phyloP scores from a whole-genome alignment of 805 yeast species.

The Hanseniaspora jakobsenii region DNA sequence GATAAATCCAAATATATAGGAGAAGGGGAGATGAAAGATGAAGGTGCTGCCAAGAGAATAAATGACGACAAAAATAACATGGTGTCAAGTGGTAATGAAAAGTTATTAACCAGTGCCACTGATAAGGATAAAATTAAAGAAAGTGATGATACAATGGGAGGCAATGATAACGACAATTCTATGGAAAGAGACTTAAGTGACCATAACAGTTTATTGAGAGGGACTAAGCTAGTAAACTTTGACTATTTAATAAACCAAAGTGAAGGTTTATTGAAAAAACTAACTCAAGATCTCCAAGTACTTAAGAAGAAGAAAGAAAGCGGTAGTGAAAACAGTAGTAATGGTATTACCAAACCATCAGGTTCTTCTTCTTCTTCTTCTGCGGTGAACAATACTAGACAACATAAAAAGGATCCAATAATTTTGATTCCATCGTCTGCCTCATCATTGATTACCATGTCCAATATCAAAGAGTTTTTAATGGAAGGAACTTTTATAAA shows the following conservation, averaged over 20 bases:
- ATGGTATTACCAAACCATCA: not conserved
- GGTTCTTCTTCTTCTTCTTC: conserved; percentile 1
- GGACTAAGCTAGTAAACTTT: conserved; percentile 54
- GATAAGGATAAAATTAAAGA: not conserved
- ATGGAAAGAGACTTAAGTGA: conserved; percentile 45
- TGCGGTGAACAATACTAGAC: conserved; percentile 11
- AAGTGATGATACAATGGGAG: not conserved
- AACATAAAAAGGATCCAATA: conserved; percentile 45
- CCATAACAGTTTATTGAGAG: conserved; percentile 52
- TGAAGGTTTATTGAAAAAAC: conserved; percentile 35
- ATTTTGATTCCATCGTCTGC: conserved; percentile 71
- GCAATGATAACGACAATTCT: conserved; percentile 17
- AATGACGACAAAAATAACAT: no score
- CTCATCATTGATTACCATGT: conserved; percentile 53
- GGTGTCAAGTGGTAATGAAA: no score
- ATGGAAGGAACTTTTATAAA: conserved; percentile 59
- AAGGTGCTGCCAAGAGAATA: no score
- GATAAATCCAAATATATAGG: conserved; percentile 44
- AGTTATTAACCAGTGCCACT: not conserved
- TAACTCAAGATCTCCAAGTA: conserved; percentile 27
- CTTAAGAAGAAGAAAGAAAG: no score
- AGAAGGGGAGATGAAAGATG: conserved; percentile 16
- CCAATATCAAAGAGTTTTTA: conserved; percentile 55
- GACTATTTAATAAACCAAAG: conserved; percentile 51
- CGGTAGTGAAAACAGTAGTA: no score